A percentile compares a stretch with the other conserved stretches of the same genome.
Evolutionary conservation across 305 asterid species (phyloP).

Genomic region (Caryopteris hybrid): DNA sequence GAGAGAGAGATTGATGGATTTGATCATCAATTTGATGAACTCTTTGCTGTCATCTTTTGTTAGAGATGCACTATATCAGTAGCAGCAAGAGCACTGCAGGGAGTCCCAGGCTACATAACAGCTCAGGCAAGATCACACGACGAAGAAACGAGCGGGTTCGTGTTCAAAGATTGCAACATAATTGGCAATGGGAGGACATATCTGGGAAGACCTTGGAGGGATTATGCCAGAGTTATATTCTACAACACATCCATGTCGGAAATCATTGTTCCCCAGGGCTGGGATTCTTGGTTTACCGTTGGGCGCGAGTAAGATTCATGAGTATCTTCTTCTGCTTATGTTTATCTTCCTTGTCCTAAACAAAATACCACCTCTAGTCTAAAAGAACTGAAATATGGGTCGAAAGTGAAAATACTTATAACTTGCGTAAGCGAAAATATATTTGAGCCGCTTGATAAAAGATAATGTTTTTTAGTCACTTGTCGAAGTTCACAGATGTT

Average conservation of each 20-base stretch:
- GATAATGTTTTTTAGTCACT: no score
- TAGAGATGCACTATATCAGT: slow-evolving; percentile 51
- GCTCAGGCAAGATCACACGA: slow-evolving; percentile 57
- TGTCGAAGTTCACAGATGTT: no score
- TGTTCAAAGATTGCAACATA: slow-evolving; percentile 57
- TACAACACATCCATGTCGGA: slow-evolving; percentile 45
- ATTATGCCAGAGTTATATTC: slow-evolving; percentile 56
- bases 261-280: slow-evolving; percentile 53
- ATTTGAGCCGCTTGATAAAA: no score
- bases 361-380: background rate
- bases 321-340: background rate
- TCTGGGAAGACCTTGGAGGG: slow-evolving; percentile 84
- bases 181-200: slow-evolving; percentile 50
- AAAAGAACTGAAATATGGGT: no score
- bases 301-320: slow-evolving; percentile 48
- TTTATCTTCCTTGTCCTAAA: background rate
- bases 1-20: no score
- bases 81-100: slow-evolving; percentile 20
- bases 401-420: no score
- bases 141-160: slow-evolving; percentile 49
- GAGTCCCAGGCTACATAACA: slow-evolving; percentile 53
- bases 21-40: background rate
- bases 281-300: slow-evolving; percentile 42
- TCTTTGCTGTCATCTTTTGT: background rate
- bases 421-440: no score